Percentiles rank a stretch among this genome's conserved stretches.
These are phyloP conservation scores for Amphibolis antarctica DNA, from an alignment of 106 monocot species.

Conservation along the genomic window DNA sequence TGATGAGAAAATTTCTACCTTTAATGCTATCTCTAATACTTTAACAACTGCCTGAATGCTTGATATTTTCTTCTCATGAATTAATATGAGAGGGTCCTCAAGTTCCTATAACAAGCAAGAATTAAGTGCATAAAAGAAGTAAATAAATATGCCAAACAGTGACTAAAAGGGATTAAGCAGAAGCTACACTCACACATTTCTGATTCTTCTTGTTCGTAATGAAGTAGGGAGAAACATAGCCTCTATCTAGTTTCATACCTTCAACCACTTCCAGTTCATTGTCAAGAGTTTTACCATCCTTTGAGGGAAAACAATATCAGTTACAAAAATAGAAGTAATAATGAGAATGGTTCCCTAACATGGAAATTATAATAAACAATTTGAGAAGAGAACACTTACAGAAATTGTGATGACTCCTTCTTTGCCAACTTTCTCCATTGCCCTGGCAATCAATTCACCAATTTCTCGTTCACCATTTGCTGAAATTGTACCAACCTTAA, in stretches of 20 bases:
- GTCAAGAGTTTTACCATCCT: conserved; percentile 93
- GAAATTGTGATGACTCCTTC: conserved; percentile 27
- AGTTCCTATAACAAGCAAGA: conserved; percentile 44
- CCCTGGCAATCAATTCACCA: conserved; percentile 26
- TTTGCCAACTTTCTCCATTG: conserved; percentile 31
- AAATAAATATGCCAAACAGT: neutral
- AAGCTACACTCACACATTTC: conserved; percentile 66
- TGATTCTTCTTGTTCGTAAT: conserved; percentile 89
- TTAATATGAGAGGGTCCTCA: conserved; percentile 76
- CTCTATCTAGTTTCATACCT: conserved; percentile 95
- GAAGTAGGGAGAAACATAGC: conserved; percentile 96
- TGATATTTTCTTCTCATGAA: conserved; percentile 85
- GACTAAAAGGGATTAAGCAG: neutral
- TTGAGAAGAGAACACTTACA: conserved; percentile 2
- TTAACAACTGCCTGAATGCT: conserved; percentile 65
- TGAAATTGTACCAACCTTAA: conserved; percentile 27
- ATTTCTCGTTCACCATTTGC: conserved; percentile 31
- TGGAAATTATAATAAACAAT: neutral
- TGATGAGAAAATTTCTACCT: neutral
- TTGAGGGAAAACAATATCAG: neutral
- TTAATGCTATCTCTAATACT: conserved; percentile 50
- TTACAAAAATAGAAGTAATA: neutral
- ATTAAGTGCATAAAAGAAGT: neutral
- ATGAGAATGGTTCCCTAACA: neutral
- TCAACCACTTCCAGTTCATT: conserved; percentile 98